Evolutionary conservation across 192 early-diverging fungal species (phyloP), one percentile per base, ranked within the genome.

Genomic region (Dissophora ornata): DNA sequence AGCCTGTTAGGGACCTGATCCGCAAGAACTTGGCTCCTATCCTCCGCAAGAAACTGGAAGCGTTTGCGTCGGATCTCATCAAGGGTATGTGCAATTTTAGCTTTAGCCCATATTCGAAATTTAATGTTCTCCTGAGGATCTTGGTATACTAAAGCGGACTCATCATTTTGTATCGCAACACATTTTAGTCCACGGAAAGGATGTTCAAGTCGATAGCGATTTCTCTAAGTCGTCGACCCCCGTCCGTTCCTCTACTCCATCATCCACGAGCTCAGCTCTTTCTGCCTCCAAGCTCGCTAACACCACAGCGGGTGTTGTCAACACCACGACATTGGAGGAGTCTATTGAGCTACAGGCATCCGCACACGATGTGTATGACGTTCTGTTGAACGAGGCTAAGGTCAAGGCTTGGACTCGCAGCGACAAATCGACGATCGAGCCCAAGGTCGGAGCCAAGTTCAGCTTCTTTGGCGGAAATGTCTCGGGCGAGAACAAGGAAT

Each of bases 401-500:
- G 92, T 94, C 36, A 63, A 80, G 5, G 84, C 83, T 26, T 98
- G 97, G 97, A 93, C 95, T 4, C 86, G 95, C 15, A 88, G 88
- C 30, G 47, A 41, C 73, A 71, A 80, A 40, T 90, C 91, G 18
- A 83, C 87, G 45, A 85, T 94, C 36, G 75, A 87, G 58, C 64
- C 85, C 24, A 85, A 83, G 50, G 85, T 86, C 29, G 92, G 91
- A 21, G 61, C 82, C 22, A 57, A 69, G 55, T 95, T 93, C 81
- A 83, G 81, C 62, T 79, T 97, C 44, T 97, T 98, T 87, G 93
- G 85, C 51, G 97, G 95, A 18, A 94, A 96, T 68, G 90, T 97
- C 42, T 88, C 88, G 16, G 97, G 96, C 25, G 85, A 83, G 63
- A 83, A 94, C 57, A 75, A 86, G 32, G 90, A 92, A 81, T 60